A percentile compares a stretch with the other conserved stretches of the same genome.
phyloP scores from a whole-genome alignment of 176 grass and related monocot genomes.

The Areca catechu region DNA sequence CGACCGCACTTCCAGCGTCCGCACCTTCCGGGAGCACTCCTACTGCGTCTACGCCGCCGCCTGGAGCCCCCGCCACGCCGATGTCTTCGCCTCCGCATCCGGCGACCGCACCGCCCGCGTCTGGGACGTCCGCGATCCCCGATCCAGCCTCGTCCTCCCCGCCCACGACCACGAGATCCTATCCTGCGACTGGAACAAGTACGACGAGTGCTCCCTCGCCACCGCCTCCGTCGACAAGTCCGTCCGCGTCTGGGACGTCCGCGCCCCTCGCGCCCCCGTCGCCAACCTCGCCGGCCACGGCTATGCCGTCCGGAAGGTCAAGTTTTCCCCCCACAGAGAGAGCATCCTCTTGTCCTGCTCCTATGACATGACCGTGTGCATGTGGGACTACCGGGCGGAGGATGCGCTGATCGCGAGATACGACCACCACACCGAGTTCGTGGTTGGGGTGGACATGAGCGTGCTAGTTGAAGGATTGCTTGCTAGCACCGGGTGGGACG shows the following conservation, averaged over 20 bases:
- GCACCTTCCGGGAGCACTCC: slow-evolving; percentile 72
- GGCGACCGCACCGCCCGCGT: slow-evolving; percentile 62
- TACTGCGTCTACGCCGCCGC: slow-evolving; percentile 74
- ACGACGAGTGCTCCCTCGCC: slow-evolving; percentile 75
- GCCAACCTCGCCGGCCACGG: slow-evolving; percentile 59
- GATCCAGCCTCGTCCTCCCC: slow-evolving; percentile 48
- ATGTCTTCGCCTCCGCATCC: slow-evolving; percentile 73
- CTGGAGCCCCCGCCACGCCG: slow-evolving; percentile 71
- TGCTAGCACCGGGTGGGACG: slow-evolving; percentile 81
- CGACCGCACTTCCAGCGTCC: slow-evolving; percentile 52
- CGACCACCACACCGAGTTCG: slow-evolving; percentile 75
- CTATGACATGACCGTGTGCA: slow-evolving; percentile 86
- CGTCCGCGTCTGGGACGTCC: slow-evolving; percentile 81
- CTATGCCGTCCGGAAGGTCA: slow-evolving; percentile 64
- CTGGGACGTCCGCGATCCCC: slow-evolving; percentile 76
- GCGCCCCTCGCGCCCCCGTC: slow-evolving; percentile 44
- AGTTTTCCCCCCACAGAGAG: slow-evolving; percentile 74
- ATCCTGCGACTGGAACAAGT: slow-evolving; percentile 88
- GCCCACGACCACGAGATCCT: slow-evolving; percentile 80
- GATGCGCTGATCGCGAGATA: slow-evolving; percentile 52
- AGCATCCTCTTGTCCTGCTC: slow-evolving; percentile 72
- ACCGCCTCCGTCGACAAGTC: slow-evolving; percentile 81
- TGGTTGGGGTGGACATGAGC: slow-evolving; percentile 74
- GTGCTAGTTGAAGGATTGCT: slow-evolving; percentile 68
- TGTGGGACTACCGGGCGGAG: slow-evolving; percentile 88